Base-by-base conservation (phyloP, 768 basidiomycete genomes). In the Royoungia palumana region DNA sequence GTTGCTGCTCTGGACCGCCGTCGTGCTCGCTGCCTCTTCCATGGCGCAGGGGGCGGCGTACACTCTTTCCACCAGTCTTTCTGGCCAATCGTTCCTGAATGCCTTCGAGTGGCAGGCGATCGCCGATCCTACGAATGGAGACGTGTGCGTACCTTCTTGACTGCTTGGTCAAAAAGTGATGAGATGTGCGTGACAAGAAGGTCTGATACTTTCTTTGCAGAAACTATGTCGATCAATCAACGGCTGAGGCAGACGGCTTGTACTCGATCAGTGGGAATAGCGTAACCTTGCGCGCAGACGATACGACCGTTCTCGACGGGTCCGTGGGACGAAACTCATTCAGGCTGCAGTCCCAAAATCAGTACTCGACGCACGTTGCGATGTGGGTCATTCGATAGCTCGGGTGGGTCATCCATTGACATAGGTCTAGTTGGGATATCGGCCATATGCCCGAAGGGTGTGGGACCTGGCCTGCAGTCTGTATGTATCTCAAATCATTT, bases 191-290 rank as follows among this genome's bases (percentile, higher is more conserved):
- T 39, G 20, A 35, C 32, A 41, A 39, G 35, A 2, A 12, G 4
- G 32, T 24, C 9, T 7, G 11, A 32, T 32, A 6, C 13, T 32
- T 32, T 36, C 41, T 9, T 28, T 36, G n/a, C 54, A 75, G 70
- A 24, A 72, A 71, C 55, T 77, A 76, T 49, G 73, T 79, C 47
- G 54, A 68, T 50, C 67, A 75, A 47, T 56, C 62, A 0, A 81
- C 79, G 0, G 83, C 86, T 1, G 52, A 70, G 19, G 65, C 66
- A 11, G 63, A 75, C 49, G 83, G 85, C 55, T 61, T 88, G 32
- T 82, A 80, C 0, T 82, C 69, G 54, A 71, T 81, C 2, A 71
- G 70, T 14, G 72, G 70, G 16, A 66, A 76, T 44, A 51, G 46
- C 37, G 55, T 70, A n/a, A 61, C 52, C 19, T 46, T 72, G 35